phyloP scores from a whole-genome alignment of 495 filamentous ascomycete species.

The Astrothelium subdiscretum region DNA sequence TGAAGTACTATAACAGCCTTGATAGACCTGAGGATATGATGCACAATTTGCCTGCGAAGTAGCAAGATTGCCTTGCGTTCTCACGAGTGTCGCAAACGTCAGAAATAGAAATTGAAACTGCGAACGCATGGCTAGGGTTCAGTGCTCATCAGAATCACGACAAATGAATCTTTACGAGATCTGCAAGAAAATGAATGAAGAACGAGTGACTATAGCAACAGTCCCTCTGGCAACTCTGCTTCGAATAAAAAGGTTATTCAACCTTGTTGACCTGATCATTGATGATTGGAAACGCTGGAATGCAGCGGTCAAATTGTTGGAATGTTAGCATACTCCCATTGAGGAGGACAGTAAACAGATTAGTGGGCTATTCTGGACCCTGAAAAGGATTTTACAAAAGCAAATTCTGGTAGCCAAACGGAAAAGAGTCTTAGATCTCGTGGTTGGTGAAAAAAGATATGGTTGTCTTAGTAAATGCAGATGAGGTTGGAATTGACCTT shows the following conservation, averaged over 20 bases:
- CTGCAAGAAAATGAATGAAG: neutral
- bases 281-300: neutral
- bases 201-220: neutral
- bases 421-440: no score
- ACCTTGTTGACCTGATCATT: neutral
- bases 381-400: no score
- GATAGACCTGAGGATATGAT: neutral
- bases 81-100: neutral
- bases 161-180: neutral
- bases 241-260: neutral
- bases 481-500: no score
- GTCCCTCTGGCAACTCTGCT: neutral
- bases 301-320: neutral
- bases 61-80: neutral
- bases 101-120: neutral
- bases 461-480: no score
- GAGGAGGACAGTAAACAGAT: neutral
- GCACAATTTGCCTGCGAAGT: neutral
- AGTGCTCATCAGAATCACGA: neutral
- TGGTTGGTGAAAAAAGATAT: no score
- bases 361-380: no score
- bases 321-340: neutral
- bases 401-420: no score
- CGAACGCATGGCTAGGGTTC: neutral
- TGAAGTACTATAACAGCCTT: constrained; percentile 1